Base-by-base conservation (phyloP, 164 flowering plant species). In the Hamamelis virginiana region DNA sequence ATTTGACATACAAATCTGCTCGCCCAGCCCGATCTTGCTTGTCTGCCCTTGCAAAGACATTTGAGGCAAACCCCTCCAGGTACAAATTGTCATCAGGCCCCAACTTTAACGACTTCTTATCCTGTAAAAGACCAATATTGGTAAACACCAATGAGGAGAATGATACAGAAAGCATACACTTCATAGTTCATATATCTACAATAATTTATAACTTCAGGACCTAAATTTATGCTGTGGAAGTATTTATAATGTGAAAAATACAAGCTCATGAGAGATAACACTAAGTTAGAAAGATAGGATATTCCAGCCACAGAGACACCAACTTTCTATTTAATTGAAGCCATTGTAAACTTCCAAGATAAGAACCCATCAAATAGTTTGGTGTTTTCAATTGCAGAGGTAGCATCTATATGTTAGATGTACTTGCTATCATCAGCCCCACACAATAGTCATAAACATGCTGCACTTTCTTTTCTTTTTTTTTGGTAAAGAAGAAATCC, bases 1-100 rank as follows among this genome's bases (percentile, higher is more conserved):
- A 25, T 41, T 44, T 28, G 52, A 1, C 90, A 23, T 90, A 96
- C 99, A 91, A 77, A 80, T 96, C 98, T 70, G 97, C 95, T 72
- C 92, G 85, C 45, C 98, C 99, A 59, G 96, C 95, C 27, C 96
- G 88, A 80, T 93, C 99, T 76, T 92, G 97, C 79, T 96, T 96
- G 77, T 96, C 99, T 65, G 96, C 99, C 78, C 86, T 93, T 10
- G 82, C 86, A 79, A 96, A 96, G 10, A 96, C 95, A 79, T 83
- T 93, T 52, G 78, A 85, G 38, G 96, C 97, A 90, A 92, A 96
- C 22, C 99, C 99, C 71, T 96, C 99, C 62, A 96, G 64, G 72
- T 93, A 80, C 72, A 96, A 69, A 71, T 77, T 79, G 73, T 96
- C 97, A 59, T 96, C 98, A 72, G 96, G 87, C 28, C 89, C 91